Evolutionary conservation across 805 yeast species (phyloP).

Genomic region (Myxozyma monticola): DNA sequence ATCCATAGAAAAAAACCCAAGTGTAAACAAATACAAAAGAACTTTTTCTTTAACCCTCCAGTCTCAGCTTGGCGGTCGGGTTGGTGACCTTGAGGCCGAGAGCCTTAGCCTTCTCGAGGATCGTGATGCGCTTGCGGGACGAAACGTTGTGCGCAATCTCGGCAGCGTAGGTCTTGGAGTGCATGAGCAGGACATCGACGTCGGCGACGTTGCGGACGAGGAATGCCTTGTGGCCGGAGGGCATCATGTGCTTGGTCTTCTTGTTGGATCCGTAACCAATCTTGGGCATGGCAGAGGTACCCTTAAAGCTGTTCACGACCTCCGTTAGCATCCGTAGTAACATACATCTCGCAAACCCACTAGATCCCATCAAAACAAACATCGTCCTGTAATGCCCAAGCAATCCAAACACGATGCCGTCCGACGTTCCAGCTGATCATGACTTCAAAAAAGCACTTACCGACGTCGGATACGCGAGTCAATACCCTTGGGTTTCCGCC

Average conservation of each 20-base stretch:
- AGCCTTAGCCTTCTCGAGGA: constrained; percentile 96
- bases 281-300: constrained; percentile 98
- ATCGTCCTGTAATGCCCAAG: no score
- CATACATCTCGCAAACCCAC: no score
- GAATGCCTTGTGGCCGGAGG: constrained; percentile 98
- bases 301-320: constrained; percentile 77
- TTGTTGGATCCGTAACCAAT: constrained; percentile 99
- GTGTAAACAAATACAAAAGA: no score
- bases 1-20: no score
- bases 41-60: constrained; percentile 25
- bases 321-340: no score
- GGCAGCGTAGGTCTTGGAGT: constrained; percentile 99
- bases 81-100: constrained; percentile 98
- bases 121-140: constrained; percentile 96
- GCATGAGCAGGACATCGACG: constrained; percentile 92
- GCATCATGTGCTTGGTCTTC: constrained; percentile 92
- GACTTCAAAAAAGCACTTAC: constrained; percentile 23
- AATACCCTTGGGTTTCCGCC: constrained; percentile 99
- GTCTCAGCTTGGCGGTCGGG: constrained; percentile 70
- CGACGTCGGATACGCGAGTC: constrained; percentile 98
- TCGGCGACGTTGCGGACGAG: constrained; percentile 89
- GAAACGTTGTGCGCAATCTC: constrained; percentile 99
- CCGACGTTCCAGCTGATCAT: no score
- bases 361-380: no score
- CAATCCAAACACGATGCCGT: no score